These are phyloP conservation scores for Deuterostichococcus epilithicus DNA, from an alignment of 139 green algal genomes.

Conservation along the genomic window DNA sequence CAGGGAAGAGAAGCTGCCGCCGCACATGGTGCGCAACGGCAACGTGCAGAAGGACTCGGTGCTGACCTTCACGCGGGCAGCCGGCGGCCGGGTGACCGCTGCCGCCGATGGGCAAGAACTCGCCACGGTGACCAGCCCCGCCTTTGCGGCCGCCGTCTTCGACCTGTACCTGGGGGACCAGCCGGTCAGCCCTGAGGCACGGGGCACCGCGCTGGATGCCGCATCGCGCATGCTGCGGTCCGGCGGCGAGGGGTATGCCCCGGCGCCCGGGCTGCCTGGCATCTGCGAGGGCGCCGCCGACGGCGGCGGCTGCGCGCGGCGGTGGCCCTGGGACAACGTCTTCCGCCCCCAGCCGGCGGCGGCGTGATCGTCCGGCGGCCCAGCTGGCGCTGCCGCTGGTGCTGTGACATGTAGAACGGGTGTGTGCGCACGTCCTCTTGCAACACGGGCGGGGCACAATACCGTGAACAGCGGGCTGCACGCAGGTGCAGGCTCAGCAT, in stretches of 20 bases:
- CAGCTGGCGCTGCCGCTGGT: too few relatives aligned
- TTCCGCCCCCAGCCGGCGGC: too few relatives aligned
- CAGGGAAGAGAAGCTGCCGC: conserved; percentile 19
- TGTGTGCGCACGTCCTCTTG: too few relatives aligned
- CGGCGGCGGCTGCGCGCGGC: too few relatives aligned
- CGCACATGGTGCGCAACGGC: conserved; percentile 10
- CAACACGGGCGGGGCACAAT: too few relatives aligned
- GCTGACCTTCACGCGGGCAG: conserved; percentile 43
- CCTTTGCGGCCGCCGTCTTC: conserved; percentile 42
- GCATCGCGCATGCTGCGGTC: not conserved
- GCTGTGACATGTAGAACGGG: too few relatives aligned
- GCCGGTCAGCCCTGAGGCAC: conserved; percentile 45
- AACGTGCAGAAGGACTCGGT: conserved; percentile 47
- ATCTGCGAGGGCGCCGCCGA: not conserved
- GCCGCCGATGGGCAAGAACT: conserved; percentile 22
- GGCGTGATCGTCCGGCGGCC: too few relatives aligned
- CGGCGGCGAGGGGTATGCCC: not conserved
- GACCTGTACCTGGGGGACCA: conserved; percentile 67
- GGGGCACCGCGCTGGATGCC: not conserved
- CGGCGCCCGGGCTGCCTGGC: too few relatives aligned
- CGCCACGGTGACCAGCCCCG: conserved; percentile 17
- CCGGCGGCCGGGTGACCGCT: conserved; percentile 14
- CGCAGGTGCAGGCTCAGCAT: too few relatives aligned
- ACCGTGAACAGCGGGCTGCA: too few relatives aligned
- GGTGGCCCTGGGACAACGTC: not conserved